Evolutionary conservation across 2,329 filamentous ascomycete species (phyloP).

Genomic region (Fusarium sp.): DNA sequence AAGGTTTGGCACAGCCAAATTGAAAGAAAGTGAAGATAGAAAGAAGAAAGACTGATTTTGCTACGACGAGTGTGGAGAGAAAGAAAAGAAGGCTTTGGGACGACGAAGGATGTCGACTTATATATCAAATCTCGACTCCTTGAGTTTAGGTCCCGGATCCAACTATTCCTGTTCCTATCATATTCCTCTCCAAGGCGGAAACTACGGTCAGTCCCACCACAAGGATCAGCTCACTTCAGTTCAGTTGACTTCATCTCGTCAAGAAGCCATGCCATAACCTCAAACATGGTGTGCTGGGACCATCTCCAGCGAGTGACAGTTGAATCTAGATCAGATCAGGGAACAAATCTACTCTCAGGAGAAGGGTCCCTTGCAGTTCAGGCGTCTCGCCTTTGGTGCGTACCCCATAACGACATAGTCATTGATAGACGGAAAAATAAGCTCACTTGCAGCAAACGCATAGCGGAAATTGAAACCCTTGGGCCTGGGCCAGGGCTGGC

Average conservation of each 20-base stretch:
- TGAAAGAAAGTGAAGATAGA: constrained; percentile 43
- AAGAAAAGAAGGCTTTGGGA: neutral
- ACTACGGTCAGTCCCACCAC: constrained; percentile 6
- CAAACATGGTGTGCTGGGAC: constrained; percentile 28
- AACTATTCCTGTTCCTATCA: neutral
- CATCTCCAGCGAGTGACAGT: neutral
- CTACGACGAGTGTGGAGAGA: constrained; percentile 39
- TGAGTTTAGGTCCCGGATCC: neutral
- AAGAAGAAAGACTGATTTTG: constrained; percentile 33
- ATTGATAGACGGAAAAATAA: constrained; percentile 40
- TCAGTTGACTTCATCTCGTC: constrained; percentile 9
- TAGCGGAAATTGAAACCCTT: constrained; percentile 29
- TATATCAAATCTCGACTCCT: constrained; percentile 26
- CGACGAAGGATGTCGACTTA: constrained; percentile 25
- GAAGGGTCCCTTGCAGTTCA: constrained; percentile 3
- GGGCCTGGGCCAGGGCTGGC: neutral
- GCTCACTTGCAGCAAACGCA: neutral
- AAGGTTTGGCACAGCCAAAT: constrained; percentile 44
- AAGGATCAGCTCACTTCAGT: neutral
- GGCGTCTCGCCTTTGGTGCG: constrained; percentile 9
- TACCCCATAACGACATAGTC: constrained; percentile 20
- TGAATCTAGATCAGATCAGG: constrained; percentile 28
- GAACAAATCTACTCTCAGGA: constrained; percentile 1
- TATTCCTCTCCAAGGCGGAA: neutral
- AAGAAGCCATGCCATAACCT: constrained; percentile 12